Evolutionary conservation across 1,284 basidiomycete species (phyloP).

Genomic region (Cystobasidiaceae sp.): DNA sequence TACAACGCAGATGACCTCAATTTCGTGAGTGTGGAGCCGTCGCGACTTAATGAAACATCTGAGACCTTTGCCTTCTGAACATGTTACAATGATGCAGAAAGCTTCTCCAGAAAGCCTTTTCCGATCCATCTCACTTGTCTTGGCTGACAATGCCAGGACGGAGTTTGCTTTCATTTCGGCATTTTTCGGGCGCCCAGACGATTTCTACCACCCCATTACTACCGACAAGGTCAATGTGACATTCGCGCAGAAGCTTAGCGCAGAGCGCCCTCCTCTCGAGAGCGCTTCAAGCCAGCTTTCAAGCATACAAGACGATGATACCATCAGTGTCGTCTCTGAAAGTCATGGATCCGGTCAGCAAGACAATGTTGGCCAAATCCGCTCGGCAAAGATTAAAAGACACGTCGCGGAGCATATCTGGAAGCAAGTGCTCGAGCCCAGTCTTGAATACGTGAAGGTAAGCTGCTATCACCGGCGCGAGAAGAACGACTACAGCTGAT

Average conservation of each 20-base stretch:
- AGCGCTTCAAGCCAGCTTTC: conserved; percentile 18
- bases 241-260: conserved; percentile 21
- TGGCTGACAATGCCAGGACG: conserved; percentile 85
- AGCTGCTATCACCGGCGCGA: conserved; percentile 31
- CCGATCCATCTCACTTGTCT: conserved; percentile 71
- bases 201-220: conserved; percentile 22
- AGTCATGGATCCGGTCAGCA: background rate
- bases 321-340: conserved; percentile 12
- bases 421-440: conserved; percentile 86
- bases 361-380: conserved; percentile 28
- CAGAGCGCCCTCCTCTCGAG: background rate
- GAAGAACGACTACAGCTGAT: background rate
- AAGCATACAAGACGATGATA: conserved; percentile 25
- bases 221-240: conserved; percentile 25
- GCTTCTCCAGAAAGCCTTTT: conserved; percentile 73
- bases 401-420: conserved; percentile 56
- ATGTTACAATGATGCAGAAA: conserved; percentile 55
- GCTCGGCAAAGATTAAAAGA: conserved; percentile 56
- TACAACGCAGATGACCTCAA: conserved; percentile 80
- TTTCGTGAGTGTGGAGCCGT: conserved; percentile 55
- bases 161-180: conserved; percentile 79
- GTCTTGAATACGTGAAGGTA: conserved; percentile 73
- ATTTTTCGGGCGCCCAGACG: conserved; percentile 59
- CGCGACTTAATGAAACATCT: background rate
- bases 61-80: background rate